Percentiles rank a stretch among this genome's conserved stretches.
These are phyloP conservation scores for Geranium rotundifolium DNA, from an alignment of 345 rosid genomes.

Conservation along the genomic window DNA sequence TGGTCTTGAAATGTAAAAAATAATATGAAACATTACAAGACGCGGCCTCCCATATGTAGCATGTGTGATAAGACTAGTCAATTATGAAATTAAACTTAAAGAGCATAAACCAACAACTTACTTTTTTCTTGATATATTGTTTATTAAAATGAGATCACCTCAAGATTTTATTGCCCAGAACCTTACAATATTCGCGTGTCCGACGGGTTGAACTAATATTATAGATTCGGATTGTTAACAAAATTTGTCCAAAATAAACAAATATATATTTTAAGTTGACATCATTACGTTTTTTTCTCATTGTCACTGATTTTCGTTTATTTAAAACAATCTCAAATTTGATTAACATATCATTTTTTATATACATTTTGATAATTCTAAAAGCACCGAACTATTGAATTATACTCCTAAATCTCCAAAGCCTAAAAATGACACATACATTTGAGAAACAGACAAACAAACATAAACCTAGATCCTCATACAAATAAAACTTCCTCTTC, in stretches of 20 bases:
- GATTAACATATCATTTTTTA: constrained; percentile 20
- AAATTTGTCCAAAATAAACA: too few species aligned
- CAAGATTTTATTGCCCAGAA: constrained; percentile 18
- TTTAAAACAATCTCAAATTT: constrained; percentile 37
- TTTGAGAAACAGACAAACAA: too few species aligned
- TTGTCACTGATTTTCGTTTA: constrained; percentile 49
- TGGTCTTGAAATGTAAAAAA: constrained; percentile 15
- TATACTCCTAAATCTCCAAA: neutral
- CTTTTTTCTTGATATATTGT: constrained; percentile 6
- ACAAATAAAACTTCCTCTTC: too few species aligned
- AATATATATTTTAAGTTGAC: constrained; percentile 2
- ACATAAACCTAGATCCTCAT: too few species aligned
- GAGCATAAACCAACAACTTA: constrained; percentile 22
- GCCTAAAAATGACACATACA: neutral
- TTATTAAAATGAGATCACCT: neutral
- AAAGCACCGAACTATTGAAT: neutral
- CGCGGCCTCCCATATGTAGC: constrained; percentile 81
- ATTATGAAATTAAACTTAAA: constrained; percentile 13
- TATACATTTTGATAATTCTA: neutral
- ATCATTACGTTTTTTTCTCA: constrained; percentile 23
- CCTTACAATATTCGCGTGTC: constrained; percentile 29
- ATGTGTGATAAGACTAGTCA: constrained; percentile 48
- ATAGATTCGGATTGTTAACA: constrained; percentile 15
- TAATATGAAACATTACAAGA: constrained; percentile 21
- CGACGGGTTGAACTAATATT: constrained; percentile 8